Evolutionary conservation across 208 protist species (phyloP).

Genomic region (Trypanosoma scelopori): DNA sequence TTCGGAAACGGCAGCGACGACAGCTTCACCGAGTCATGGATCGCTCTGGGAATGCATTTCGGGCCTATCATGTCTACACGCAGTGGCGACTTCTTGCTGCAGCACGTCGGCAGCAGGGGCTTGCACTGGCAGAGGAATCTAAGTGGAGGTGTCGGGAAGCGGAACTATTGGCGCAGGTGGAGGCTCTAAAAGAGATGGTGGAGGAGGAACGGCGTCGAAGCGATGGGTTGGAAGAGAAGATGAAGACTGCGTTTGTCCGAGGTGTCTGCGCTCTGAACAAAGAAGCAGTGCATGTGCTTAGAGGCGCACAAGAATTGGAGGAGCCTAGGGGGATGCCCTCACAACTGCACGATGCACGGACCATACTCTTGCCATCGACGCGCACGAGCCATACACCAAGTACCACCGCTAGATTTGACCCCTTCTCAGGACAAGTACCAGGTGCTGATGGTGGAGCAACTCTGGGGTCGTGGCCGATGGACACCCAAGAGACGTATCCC

Average conservation of each 20-base stretch:
- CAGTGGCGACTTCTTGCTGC: slow-evolving; percentile 64
- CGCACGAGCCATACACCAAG: slow-evolving; percentile 12
- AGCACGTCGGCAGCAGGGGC: slow-evolving; percentile 33
- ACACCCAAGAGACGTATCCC: background rate
- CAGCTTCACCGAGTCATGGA: slow-evolving; percentile 13
- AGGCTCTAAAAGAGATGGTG: slow-evolving; percentile 30
- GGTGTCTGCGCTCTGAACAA: slow-evolving; percentile 89
- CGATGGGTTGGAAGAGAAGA: slow-evolving; percentile 52
- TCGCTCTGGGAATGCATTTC: slow-evolving; percentile 12
- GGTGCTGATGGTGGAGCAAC: background rate
- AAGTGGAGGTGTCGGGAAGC: slow-evolving; percentile 38
- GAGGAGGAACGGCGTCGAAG: slow-evolving; percentile 40
- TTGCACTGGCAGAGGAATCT: slow-evolving; percentile 28
- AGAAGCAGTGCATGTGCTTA: slow-evolving; percentile 87
- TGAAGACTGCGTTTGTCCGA: slow-evolving; percentile 81
- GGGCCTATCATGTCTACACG: slow-evolving; percentile 34
- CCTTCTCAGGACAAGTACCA: background rate
- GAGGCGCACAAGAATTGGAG: slow-evolving; percentile 45
- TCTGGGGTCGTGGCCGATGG: background rate
- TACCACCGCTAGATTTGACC: slow-evolving; percentile 13
- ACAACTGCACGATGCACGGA: slow-evolving; percentile 5
- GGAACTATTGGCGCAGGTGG: slow-evolving; percentile 45
- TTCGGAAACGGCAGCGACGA: slow-evolving; percentile 24
- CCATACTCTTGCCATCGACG: slow-evolving; percentile 1
- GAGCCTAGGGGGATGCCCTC: slow-evolving; percentile 20